These are phyloP conservation scores for Melastoma malabathricum DNA, from an alignment of 345 rosid species.

Conservation along the genomic window DNA sequence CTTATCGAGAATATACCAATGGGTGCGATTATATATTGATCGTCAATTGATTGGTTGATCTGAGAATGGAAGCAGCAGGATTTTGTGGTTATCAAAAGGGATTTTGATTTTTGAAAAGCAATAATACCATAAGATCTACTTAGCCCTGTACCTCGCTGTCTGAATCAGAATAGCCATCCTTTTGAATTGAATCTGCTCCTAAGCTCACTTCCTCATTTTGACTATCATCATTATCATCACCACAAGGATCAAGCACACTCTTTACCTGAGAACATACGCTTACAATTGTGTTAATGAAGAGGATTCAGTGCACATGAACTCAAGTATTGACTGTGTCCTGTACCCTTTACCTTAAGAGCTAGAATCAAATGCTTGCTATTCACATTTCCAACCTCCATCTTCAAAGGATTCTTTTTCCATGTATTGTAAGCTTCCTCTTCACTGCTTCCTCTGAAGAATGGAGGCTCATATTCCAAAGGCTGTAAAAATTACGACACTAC, in stretches of 20 bases:
- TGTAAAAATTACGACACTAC: slow-evolving; percentile 12
- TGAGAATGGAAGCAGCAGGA: slow-evolving; percentile 14
- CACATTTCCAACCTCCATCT: slow-evolving; percentile 93
- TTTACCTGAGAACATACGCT: slow-evolving; percentile 44
- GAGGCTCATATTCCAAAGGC: slow-evolving; percentile 94
- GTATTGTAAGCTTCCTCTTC: slow-evolving; percentile 70
- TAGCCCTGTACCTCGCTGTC: slow-evolving; percentile 62
- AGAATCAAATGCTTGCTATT: slow-evolving; percentile 89
- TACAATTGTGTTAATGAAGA: background rate
- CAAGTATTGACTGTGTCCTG: slow-evolving; percentile 5
- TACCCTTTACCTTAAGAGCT: slow-evolving; percentile 55
- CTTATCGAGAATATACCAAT: slow-evolving; percentile 32
- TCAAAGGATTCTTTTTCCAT: slow-evolving; percentile 83
- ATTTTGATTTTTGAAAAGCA: too few species aligned
- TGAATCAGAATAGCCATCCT: slow-evolving; percentile 52
- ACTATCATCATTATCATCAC: slow-evolving; percentile 68
- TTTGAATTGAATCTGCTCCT: slow-evolving; percentile 47
- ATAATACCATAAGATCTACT: too few species aligned
- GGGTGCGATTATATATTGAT: slow-evolving; percentile 45
- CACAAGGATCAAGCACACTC: slow-evolving; percentile 97
- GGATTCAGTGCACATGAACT: background rate
- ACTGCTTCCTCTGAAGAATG: slow-evolving; percentile 75
- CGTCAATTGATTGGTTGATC: slow-evolving; percentile 52
- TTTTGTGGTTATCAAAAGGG: too few species aligned
- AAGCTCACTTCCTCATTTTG: slow-evolving; percentile 57